These are phyloP conservation scores for Melaleuca quinquenervia DNA, from an alignment of 345 rosid species.

Conservation along the genomic window DNA sequence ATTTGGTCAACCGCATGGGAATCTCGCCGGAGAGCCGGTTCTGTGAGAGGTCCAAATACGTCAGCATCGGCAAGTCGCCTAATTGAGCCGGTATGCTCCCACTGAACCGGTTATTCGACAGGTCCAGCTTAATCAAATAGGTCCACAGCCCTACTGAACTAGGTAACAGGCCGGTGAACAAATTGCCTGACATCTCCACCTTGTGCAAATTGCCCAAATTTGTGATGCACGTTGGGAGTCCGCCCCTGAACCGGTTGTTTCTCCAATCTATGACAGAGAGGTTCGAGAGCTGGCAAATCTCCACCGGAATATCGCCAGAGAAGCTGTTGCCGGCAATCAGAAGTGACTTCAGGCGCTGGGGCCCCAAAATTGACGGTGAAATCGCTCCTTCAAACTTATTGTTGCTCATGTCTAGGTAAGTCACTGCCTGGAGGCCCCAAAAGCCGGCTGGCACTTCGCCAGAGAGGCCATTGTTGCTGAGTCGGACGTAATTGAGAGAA, in stretches of 20 bases:
- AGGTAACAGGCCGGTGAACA: constrained; percentile 46
- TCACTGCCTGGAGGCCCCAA: constrained; percentile 37
- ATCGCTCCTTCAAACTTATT: constrained; percentile 47
- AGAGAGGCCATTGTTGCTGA: constrained; percentile 33
- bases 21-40: constrained; percentile 48
- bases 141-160: constrained; percentile 33
- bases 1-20: constrained; percentile 35
- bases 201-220: constrained; percentile 33
- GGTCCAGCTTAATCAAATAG: constrained; percentile 30
- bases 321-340: constrained; percentile 40
- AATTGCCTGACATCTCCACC: constrained; percentile 41
- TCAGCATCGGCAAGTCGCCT: constrained; percentile 39
- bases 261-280: constrained; percentile 28
- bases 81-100: constrained; percentile 52
- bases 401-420: constrained; percentile 25
- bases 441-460: constrained; percentile 35
- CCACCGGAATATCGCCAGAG: constrained; percentile 36
- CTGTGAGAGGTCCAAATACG: constrained; percentile 43
- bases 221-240: constrained; percentile 36
- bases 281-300: constrained; percentile 22
- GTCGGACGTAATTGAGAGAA: constrained; percentile 32
- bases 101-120: constrained; percentile 35
- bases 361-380: constrained; percentile 25
- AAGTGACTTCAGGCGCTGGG: constrained; percentile 11
- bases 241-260: constrained; percentile 31